Evolutionary conservation across 345 rosid species (phyloP), one percentile per base, ranked within the genome.

Genomic region (Brassica cretica): DNA sequence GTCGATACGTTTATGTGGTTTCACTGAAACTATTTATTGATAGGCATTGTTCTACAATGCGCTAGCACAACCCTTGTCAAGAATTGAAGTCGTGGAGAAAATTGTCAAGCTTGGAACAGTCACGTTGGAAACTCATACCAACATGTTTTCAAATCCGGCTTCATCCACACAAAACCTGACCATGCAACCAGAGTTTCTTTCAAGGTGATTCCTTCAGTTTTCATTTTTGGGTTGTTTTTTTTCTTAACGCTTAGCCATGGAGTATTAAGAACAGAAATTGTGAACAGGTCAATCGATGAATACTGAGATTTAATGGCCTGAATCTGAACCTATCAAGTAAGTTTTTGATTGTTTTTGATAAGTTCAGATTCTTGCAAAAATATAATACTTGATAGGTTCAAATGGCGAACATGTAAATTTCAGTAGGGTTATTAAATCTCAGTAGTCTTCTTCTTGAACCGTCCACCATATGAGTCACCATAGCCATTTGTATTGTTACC

Each of bases 181-280:
- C 86, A 75, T 46, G 79, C 86, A 72, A 89, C 97, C 11, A 84
- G 92, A 76, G 84, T 92, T 62, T 90, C 96, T 41, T 94, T 94
- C 84, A 89, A 87, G 97, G 97, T 94, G 18, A 10, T 39, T 55
- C 64, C 5, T 65, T 30, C n/a, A 7, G 51, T 59, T 41, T 72
- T 18, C 37, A 33, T 33, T 7, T 33, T 33, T 33, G 37, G 37
- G 7, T 33, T 33, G 37, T 33, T 33, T 33, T 33, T 33, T 33
- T 33, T 33, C 37, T 33, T 33, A 33, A 33, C 37, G 8, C 37
- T 7, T 33, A 33, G 37, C 37, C 37, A 33, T 33, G 37, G 37
- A 33, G 37, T 33, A 33, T 33, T 33, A 33, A 33, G 37, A 33
- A 33, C 37, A 33, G 8, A 33, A 33, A 33, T 6, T 33, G 8